Evolutionary conservation across 192 early-diverging fungal species (phyloP), one percentile per base, ranked within the genome.

Genomic region (Umbelopsis vinacea): DNA sequence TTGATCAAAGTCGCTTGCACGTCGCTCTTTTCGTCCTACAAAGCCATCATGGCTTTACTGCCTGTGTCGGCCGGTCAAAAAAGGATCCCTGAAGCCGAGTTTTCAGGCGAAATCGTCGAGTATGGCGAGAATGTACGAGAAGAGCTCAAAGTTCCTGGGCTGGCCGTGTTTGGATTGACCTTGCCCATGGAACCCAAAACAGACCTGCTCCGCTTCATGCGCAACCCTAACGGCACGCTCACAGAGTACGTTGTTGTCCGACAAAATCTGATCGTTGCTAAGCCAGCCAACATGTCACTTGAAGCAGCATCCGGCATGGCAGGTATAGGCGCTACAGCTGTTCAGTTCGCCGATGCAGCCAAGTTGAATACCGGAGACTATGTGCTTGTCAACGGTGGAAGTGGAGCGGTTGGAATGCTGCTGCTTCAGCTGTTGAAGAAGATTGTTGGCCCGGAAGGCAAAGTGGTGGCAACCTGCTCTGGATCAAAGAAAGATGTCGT

Each of bases 401-500:
- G 66, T 67, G 66, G 66, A 3, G 66, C 66, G 5, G 19, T 67
- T 22, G 66, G 66, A 67, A 6, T 67, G 5, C 10, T 67, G 29
- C n/a, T 46, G 1, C 17, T 46, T 6, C 66, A 67, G 26, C 37
- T 67, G 38, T 17, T 24, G 19, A 67, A 67, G 17, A 19, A 43
- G 4, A 9, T 43, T 0, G 66, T 67, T 1, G 66, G 37, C 45
- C 66, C 66, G 10, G n/a, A 43, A 37, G 66, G 66, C 6, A 67
- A 67, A 21, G 66, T 67, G 5, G 66, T 67, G 6, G 23, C 66
- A 67, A 67, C 66, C 17, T 45, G 66, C 66, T 67, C 66, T 0
- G 21, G 26, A 10, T n/a, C 66, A 11, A 67, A 67, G 38, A 24
- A 15, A 19, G 66, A 67, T 9, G 3, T 67, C 4, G 66, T 67